Evolutionary conservation across 2,329 filamentous ascomycete genomes (phyloP).

Genomic region (Pyricularia pennisetigena): DNA sequence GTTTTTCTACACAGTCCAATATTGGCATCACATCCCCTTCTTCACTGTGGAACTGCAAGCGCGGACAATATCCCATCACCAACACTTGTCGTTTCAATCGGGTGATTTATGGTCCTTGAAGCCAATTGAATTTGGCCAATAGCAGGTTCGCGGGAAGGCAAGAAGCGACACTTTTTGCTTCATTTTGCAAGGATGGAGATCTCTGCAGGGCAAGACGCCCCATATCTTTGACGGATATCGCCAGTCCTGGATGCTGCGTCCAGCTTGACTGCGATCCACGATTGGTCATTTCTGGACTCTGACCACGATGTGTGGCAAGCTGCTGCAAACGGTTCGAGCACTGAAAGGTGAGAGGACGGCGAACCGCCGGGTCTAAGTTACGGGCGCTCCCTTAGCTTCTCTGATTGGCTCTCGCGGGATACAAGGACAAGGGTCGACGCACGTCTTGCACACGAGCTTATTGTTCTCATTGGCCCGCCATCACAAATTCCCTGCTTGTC

Average conservation of each 20-base stretch:
- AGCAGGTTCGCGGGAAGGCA: not conserved
- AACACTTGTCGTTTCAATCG: constrained; percentile 1
- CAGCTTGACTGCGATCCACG: not conserved
- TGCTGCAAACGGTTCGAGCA: not conserved
- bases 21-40: not conserved
- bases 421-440: constrained; percentile 5
- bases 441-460: constrained; percentile 6
- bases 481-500: constrained; percentile 4
- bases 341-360: not conserved
- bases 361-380: not conserved
- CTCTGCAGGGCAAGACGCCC: not conserved
- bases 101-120: not conserved
- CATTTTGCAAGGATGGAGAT: not conserved
- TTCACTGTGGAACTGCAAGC: not conserved
- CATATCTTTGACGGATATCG: not conserved
- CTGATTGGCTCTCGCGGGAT: not conserved
- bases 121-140: not conserved
- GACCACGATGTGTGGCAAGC: not conserved
- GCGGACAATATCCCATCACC: not conserved
- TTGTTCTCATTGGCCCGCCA: constrained; percentile 8
- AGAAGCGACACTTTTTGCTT: not conserved
- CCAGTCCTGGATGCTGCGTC: not conserved
- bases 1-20: not conserved
- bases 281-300: not conserved
- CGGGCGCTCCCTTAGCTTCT: not conserved